These are phyloP conservation scores for Epichloe typhina DNA, from an alignment of 2,329 filamentous ascomycete species.

Conservation along the genomic window DNA sequence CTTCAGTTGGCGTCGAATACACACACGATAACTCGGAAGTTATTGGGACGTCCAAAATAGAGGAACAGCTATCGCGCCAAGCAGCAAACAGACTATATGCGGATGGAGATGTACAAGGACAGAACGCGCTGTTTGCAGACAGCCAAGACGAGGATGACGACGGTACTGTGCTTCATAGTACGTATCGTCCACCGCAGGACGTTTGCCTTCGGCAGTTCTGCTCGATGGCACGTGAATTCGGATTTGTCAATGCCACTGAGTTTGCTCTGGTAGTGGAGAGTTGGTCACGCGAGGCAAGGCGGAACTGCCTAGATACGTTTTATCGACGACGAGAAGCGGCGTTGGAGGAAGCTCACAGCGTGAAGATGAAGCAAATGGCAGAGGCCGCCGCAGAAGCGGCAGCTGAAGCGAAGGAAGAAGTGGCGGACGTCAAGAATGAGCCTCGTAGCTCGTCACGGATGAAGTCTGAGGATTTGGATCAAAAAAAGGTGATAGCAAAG, in stretches of 20 bases:
- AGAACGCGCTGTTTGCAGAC: constrained; percentile 45
- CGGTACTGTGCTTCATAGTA: constrained; percentile 19
- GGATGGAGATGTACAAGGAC: constrained; percentile 31
- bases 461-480: constrained; percentile 1
- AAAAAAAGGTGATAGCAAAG: constrained; percentile 2
- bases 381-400: neutral
- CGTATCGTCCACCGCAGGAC: constrained; percentile 60
- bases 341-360: constrained; percentile 7
- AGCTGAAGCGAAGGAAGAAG: neutral
- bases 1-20: constrained; percentile 80
- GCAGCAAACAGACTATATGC: constrained; percentile 49
- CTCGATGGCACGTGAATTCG: constrained; percentile 71
- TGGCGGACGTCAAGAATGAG: constrained; percentile 3
- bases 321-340: constrained; percentile 54
- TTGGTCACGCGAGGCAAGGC: constrained; percentile 74
- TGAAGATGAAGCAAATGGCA: constrained; percentile 3
- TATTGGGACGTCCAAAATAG: constrained; percentile 82
- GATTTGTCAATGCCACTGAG: constrained; percentile 61
- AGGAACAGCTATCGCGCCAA: constrained; percentile 66
- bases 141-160: constrained; percentile 22
- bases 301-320: constrained; percentile 67
- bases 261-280: constrained; percentile 86
- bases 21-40: constrained; percentile 96
- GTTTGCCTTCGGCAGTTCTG: constrained; percentile 78
- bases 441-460: no score